Percentiles rank a stretch among this genome's conserved stretches.
These are phyloP conservation scores for Fallopia convolvulus DNA, from an alignment of 148 eudicot genomes.

Conservation along the genomic window DNA sequence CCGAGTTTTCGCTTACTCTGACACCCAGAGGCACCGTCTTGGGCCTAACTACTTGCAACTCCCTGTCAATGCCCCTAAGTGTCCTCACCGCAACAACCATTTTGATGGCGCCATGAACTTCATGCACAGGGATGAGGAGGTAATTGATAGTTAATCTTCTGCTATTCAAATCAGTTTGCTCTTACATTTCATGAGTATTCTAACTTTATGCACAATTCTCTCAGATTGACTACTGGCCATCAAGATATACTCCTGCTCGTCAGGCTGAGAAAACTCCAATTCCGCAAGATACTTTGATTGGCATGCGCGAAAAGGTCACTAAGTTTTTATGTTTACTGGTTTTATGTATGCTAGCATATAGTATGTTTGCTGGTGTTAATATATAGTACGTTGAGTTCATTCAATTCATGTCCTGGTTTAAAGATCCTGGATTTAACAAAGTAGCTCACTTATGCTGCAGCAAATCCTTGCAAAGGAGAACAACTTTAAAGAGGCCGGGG, in stretches of 20 bases:
- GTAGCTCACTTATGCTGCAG: conserved; percentile 25
- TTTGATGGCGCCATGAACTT: conserved; percentile 93
- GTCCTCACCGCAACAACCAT: conserved; percentile 89
- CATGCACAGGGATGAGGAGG: conserved; percentile 99
- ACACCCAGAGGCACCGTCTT: conserved; percentile 93
- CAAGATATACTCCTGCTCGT: conserved; percentile 82
- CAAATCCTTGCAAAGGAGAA: conserved; percentile 63
- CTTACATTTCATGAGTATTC: not conserved
- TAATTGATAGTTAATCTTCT: not conserved
- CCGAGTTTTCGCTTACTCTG: conserved; percentile 78
- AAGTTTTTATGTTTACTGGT: not conserved
- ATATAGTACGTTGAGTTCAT: not conserved
- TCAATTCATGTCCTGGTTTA: not conserved
- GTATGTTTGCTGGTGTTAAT: not conserved
- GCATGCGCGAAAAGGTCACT: conserved; percentile 75
- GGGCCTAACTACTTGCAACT: conserved; percentile 93
- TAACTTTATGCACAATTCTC: conserved; percentile 18
- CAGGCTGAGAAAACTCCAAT: conserved; percentile 81
- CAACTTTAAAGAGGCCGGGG: conserved; percentile 92
- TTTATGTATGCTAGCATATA: not conserved
- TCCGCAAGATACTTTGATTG: conserved; percentile 50
- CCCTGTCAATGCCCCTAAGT: conserved; percentile 89
- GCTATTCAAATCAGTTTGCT: not conserved
- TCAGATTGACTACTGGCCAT: conserved; percentile 88
- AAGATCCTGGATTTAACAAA: not conserved